Evolutionary conservation across 768 basidiomycete species (phyloP), one percentile per base, ranked within the genome.

Genomic region (Gloeopeniophorella convolvens): DNA sequence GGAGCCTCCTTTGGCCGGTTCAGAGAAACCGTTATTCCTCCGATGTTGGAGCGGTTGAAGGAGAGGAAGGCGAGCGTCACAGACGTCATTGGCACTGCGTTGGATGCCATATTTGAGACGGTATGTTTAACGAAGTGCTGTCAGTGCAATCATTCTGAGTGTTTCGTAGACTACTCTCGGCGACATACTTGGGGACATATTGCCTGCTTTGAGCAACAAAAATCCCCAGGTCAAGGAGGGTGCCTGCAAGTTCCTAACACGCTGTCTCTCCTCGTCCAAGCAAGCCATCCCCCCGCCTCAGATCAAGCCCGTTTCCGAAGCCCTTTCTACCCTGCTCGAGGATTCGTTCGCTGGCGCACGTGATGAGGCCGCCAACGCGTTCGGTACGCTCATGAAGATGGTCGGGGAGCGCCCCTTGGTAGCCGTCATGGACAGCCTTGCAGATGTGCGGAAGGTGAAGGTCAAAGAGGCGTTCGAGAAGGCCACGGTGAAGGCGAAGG

Each of bases 191-290:
- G 83, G 90, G 12, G 91, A 97, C 65, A 70, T 95, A 35, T 73
- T 88, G 33, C 74, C 81, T 3, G 78, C 84, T 0, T 70, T 95
- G 15, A 81, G 81, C 57, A 83, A 83, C 48, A 99, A 98, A 71
- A 99, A 97, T 61, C 96, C 96, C 1, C 93, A 96, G 67, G 89
- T 96, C 26, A 95, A 96, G 62, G 91, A 95, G 67, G 88, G 90
- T 5, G 85, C 92, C 0, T 70, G 95, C 57, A 89, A 89, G 61
- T 96, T 95, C 61, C 71, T 97, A 23, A 78, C 76, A 16, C 79
- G 95, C 43, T 87, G 80, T 61, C 77, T 99, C 40, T 70, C 80
- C 2, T 75, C 75, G 1, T 89, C 92, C 2, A 76, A 77, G 8
- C 69, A 73, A 3, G 80, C 92, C 1, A 78, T 96, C 10, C 76